A percentile compares a stretch with the other conserved stretches of the same genome.
phyloP scores from a whole-genome alignment of 257 asterid species.

The Scutellaria baicalensis region DNA sequence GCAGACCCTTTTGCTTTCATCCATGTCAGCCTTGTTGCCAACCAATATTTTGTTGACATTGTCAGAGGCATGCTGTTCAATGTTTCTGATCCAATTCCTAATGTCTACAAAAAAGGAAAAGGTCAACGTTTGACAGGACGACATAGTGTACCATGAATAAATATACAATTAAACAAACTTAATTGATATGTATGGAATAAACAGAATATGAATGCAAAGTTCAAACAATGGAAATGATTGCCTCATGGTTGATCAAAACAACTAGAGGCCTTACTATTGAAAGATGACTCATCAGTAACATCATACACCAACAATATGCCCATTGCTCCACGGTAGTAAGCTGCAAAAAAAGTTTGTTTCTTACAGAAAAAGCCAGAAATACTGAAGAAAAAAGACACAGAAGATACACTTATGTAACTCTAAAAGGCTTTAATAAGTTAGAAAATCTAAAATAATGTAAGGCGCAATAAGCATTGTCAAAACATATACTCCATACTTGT shows the following conservation, averaged over 20 bases:
- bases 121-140: slow-evolving; percentile 14
- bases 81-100: slow-evolving; percentile 70
- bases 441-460: background rate
- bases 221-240: background rate
- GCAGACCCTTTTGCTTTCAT: slow-evolving; percentile 68
- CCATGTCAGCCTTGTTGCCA: slow-evolving; percentile 79
- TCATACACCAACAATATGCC: slow-evolving; percentile 70
- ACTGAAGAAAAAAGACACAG: background rate
- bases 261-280: slow-evolving; percentile 43
- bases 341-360: slow-evolving; percentile 28
- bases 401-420: background rate
- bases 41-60: slow-evolving; percentile 65
- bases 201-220: background rate
- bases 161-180: background rate
- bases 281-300: slow-evolving; percentile 64
- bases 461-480: background rate
- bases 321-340: slow-evolving; percentile 74
- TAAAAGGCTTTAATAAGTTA: background rate
- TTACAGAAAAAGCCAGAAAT: background rate
- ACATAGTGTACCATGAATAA: background rate
- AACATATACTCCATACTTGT: background rate
- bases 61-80: slow-evolving; percentile 72
- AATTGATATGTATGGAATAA: background rate
- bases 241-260: background rate
- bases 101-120: slow-evolving; percentile 36